phyloP scores from a whole-genome alignment of 192 early-diverging fungal genomes.

The Thamnidium elegans region DNA sequence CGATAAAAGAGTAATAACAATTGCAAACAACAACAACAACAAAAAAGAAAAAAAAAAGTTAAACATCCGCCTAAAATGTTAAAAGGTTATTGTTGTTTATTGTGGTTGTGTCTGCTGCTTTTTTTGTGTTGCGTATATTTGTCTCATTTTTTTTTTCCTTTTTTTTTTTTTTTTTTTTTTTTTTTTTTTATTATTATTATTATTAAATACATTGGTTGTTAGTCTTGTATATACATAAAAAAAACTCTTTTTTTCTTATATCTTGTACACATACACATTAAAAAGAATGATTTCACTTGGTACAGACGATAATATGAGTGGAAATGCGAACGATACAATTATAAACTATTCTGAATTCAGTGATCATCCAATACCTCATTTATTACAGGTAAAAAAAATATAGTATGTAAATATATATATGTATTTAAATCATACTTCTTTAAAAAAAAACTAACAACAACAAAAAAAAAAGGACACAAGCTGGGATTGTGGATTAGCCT shows the following conservation, averaged over 20 bases:
- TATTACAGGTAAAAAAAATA: conserved; percentile 23
- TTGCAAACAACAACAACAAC: too few relatives aligned
- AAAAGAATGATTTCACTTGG: conserved; percentile 13
- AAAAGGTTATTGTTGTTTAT: too few relatives aligned
- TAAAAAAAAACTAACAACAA: too few relatives aligned
- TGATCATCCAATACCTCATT: conserved; percentile 27
- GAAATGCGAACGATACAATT: conserved; percentile 5
- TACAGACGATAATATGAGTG: conserved; percentile 13
- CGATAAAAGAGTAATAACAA: too few relatives aligned
- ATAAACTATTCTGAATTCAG: conserved; percentile 26
- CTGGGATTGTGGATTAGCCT: conserved; percentile 93
- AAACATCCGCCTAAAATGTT: too few relatives aligned
- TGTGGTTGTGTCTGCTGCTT: too few relatives aligned
- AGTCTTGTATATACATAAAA: background rate
- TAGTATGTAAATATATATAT: background rate
- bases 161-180: conserved; percentile 7
- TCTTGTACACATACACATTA: background rate
- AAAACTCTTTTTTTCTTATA: too few relatives aligned
- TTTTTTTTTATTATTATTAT: too few relatives aligned
- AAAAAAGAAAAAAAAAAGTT: conserved; percentile 5
- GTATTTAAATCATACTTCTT: background rate
- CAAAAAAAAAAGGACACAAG: conserved; percentile 31
- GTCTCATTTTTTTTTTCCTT: background rate
- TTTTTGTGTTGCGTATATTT: too few relatives aligned
- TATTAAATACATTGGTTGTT: background rate